Conservation (phyloP, 352 stramenopile genomes). For the Phytophthora hibernalis region DNA sequence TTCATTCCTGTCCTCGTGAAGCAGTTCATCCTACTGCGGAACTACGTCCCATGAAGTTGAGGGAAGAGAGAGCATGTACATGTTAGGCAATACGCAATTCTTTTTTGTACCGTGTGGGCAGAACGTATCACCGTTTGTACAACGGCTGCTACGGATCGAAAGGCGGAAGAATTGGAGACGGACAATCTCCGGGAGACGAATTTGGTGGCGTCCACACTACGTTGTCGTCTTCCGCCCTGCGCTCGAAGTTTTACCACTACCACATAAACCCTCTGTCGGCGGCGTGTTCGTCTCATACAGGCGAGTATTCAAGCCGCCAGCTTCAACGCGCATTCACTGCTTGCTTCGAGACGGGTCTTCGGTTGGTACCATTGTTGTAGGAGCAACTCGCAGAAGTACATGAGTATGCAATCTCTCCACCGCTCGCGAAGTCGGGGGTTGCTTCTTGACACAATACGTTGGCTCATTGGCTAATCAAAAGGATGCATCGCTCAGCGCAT, state of each 20-base stretch:
- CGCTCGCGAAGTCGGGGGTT: no score
- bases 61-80: neutral
- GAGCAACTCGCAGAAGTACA: no score
- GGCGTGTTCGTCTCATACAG: neutral
- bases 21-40: conserved; percentile 35
- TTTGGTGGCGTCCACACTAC: no score
- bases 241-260: neutral
- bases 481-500: neutral
- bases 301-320: neutral
- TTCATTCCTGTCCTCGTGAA: conserved; percentile 39
- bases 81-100: conserved; percentile 5
- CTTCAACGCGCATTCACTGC: neutral
- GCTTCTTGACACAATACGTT: conserved; percentile 12
- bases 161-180: no score
- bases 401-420: no score
- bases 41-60: conserved; percentile 13
- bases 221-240: no score
- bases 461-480: neutral
- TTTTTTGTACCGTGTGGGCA: neutral
- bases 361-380: no score
- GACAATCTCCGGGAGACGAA: no score
- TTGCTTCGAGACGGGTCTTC: no score
- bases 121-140: no score
- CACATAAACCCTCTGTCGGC: neutral
- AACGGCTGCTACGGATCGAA: no score